These are phyloP conservation scores for Entomortierella parvispora DNA, from an alignment of 192 early-diverging fungal genomes.

Conservation along the genomic window DNA sequence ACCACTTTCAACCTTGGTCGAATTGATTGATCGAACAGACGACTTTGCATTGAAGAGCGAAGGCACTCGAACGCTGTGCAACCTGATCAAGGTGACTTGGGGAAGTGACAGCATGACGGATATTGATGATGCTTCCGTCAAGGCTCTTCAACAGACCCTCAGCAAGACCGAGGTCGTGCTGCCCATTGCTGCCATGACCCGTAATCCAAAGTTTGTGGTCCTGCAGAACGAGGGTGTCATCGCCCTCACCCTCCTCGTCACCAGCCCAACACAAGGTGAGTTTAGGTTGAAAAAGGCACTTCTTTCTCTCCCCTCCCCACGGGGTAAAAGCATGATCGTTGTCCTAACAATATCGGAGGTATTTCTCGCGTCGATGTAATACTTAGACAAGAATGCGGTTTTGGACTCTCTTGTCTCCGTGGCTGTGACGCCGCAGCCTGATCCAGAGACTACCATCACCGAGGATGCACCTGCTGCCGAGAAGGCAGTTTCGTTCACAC, in stretches of 20 bases:
- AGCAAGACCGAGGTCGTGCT: constrained; percentile 42
- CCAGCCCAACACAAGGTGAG: constrained; percentile 50
- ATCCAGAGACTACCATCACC: constrained; percentile 2
- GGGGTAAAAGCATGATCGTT: constrained; percentile 1
- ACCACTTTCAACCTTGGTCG: constrained; percentile 42
- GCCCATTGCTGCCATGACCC: constrained; percentile 56
- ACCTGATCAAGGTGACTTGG: constrained; percentile 63
- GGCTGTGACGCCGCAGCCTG: constrained; percentile 8
- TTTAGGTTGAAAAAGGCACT: too few species aligned
- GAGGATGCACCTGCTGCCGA: constrained; percentile 16
- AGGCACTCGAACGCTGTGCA: constrained; percentile 61
- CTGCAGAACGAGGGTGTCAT: constrained; percentile 69
- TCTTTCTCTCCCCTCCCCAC: too few species aligned
- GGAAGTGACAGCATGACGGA: constrained; percentile 43
- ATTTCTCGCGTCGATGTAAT: not conserved
- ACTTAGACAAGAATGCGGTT: constrained; percentile 27
- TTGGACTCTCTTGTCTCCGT: constrained; percentile 22
- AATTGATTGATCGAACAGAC: constrained; percentile 58
- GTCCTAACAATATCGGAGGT: constrained; percentile 12
- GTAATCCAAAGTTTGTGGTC: constrained; percentile 62
- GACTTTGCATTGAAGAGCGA: constrained; percentile 64
- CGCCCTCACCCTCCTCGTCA: constrained; percentile 60
- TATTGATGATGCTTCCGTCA: constrained; percentile 34
- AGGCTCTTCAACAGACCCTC: constrained; percentile 51
- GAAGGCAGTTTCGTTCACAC: constrained; percentile 22